Evolutionary conservation across 1,284 basidiomycete genomes (phyloP).

Genomic region (Tetrapyrgos nigripes): DNA sequence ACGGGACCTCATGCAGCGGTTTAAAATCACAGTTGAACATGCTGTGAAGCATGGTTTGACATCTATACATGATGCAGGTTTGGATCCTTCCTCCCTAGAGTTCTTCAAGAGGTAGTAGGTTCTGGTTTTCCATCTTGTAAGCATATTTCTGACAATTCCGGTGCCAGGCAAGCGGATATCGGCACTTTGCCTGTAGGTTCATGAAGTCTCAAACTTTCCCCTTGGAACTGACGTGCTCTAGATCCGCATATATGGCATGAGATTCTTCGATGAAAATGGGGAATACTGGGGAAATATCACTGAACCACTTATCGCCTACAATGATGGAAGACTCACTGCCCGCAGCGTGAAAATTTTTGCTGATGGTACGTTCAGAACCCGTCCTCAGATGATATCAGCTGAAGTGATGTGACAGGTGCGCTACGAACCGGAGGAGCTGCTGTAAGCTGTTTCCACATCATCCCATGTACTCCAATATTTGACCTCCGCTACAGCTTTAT

Average conservation of each 20-base stretch:
- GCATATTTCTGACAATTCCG: no score
- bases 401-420: constrained; percentile 61
- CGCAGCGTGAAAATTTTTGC: constrained; percentile 92
- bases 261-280: constrained; percentile 69
- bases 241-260: constrained; percentile 80
- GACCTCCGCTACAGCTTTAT: constrained; percentile 52
- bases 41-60: constrained; percentile 79
- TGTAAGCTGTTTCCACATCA: constrained; percentile 48
- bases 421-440: constrained; percentile 91
- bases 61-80: constrained; percentile 84
- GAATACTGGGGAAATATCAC: constrained; percentile 81
- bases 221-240: constrained; percentile 29
- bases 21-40: constrained; percentile 69
- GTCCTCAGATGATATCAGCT: constrained; percentile 2
- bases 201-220: constrained; percentile 9
- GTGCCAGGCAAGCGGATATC: constrained; percentile 60
- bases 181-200: constrained; percentile 66
- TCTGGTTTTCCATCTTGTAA: no score
- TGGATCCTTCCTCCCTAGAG: constrained; percentile 69
- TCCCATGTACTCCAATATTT: constrained; percentile 3
- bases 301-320: constrained; percentile 60
- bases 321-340: constrained; percentile 68
- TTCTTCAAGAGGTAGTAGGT: constrained; percentile 83
- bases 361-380: constrained; percentile 58
- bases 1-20: constrained; percentile 65